Evolutionary conservation across 257 asterid species (phyloP), one percentile per base, ranked within the genome.

Genomic region (Ocimum tenuiflorum): DNA sequence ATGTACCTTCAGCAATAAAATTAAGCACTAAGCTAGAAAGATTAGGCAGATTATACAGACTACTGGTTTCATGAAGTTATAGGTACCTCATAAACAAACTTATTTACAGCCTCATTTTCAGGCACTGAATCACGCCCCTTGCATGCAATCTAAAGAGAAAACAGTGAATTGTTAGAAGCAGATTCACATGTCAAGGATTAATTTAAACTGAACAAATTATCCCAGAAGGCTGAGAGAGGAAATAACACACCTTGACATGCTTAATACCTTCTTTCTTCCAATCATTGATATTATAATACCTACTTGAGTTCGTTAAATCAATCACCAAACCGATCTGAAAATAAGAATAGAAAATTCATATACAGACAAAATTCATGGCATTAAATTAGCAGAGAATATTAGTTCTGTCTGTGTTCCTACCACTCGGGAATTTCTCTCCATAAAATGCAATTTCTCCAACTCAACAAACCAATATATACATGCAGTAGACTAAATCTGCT

Each of bases 121-220:
- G 99, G 99, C 63, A 86, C 95, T 57, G 99, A 86, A 85, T 88
- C 96, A 65, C 96, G 97, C 59, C 99, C 99, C 83, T 80, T 94
- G 85, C 99, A 94, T 41, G 88, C 85, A 80, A 94, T 88, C 99
- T 94, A 72, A 70, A 70, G 68, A 61, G 49, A 65, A 66, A 24
- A 74, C 47, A 69, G 33, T 6, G 50, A 12, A 70, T 69, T 63
- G 74, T 77, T 64, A 73, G 62, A 51, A 55, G 67, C 58, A 68
- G 60, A 67, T 60, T 62, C 57, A 54, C 65, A 59, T n/a, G 9
- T 27, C 18, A 17, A 31, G 68, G 45, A 58, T 49, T 31, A 39
- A 17, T 43, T 48, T 14, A 27, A 27, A 73, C 20, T 46, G 3
- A 54, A 50, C 45, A 38, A 33, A 45, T 43, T 33, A 23, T 53